Conservation (phyloP, 352 stramenopile species). For the Phytopythium ostracodes region DNA sequence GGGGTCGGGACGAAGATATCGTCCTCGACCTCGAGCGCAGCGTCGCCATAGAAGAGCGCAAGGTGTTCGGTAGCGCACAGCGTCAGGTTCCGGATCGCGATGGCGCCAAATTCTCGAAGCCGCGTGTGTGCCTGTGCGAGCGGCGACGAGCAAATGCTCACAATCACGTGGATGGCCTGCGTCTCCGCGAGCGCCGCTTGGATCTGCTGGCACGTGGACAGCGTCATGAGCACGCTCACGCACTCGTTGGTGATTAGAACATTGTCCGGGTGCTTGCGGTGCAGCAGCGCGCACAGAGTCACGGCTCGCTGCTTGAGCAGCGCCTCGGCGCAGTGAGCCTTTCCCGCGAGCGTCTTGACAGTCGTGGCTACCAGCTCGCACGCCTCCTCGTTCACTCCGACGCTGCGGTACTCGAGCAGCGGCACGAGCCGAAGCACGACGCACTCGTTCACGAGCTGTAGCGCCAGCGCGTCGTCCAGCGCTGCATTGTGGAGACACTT, state of each 20-base stretch:
- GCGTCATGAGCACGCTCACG: slow-evolving; percentile 40
- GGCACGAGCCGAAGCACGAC: slow-evolving; percentile 34
- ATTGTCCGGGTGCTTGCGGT: slow-evolving; percentile 33
- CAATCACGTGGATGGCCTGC: slow-evolving; percentile 54
- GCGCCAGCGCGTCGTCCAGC: slow-evolving; percentile 50
- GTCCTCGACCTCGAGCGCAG: slow-evolving; percentile 12
- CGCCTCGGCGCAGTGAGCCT: slow-evolving; percentile 36
- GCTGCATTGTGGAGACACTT: slow-evolving; percentile 69
- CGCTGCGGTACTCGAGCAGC: slow-evolving; percentile 39
- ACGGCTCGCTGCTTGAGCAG: slow-evolving; percentile 49
- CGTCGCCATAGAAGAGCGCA: slow-evolving; percentile 45
- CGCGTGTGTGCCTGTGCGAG: slow-evolving; percentile 13
- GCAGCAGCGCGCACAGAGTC: slow-evolving; percentile 48
- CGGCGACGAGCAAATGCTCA: slow-evolving; percentile 43
- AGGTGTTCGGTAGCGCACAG: slow-evolving; percentile 56
- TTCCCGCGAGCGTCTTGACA: slow-evolving; percentile 45
- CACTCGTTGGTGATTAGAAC: slow-evolving; percentile 38
- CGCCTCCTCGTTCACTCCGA: slow-evolving; percentile 33
- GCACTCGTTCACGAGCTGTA: slow-evolving; percentile 53
- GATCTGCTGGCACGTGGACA: slow-evolving; percentile 73
- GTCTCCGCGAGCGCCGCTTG: slow-evolving; percentile 49
- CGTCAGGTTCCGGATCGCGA: slow-evolving; percentile 68
- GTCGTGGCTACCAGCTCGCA: slow-evolving; percentile 38
- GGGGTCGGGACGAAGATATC: background rate
- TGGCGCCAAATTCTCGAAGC: slow-evolving; percentile 49